phyloP scores from a whole-genome alignment of 352 stramenopile species.

The Phytophthora agathidicida region DNA sequence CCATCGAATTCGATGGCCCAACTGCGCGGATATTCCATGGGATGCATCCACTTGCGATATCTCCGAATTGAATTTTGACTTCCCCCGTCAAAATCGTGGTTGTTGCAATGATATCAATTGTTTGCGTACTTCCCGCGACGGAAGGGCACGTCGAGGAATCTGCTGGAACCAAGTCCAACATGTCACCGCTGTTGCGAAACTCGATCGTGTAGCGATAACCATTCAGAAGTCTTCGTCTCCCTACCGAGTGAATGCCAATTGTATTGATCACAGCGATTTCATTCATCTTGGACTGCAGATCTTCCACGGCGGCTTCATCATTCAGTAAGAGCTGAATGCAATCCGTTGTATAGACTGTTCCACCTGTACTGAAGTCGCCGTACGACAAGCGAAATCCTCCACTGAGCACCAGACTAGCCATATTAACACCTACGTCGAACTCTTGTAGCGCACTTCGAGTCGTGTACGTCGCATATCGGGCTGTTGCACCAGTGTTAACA shows the following conservation, averaged over 20 bases:
- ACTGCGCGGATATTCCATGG: slow-evolving; percentile 49
- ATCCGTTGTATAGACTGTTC: slow-evolving; percentile 42
- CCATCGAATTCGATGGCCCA: slow-evolving; percentile 40
- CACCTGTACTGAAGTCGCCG: slow-evolving; percentile 50
- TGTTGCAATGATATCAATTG: slow-evolving; percentile 61
- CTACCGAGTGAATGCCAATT: slow-evolving; percentile 52
- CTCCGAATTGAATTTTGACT: slow-evolving; percentile 45
- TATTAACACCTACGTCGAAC: slow-evolving; percentile 67
- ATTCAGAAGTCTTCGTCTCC: slow-evolving; percentile 29
- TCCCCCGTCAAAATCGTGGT: slow-evolving; percentile 52
- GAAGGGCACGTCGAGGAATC: slow-evolving; percentile 39
- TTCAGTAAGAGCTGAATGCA: slow-evolving; percentile 56
- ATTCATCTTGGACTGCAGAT: slow-evolving; percentile 44
- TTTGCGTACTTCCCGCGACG: slow-evolving; percentile 56
- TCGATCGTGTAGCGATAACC: slow-evolving; percentile 60
- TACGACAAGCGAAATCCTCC: slow-evolving; percentile 64
- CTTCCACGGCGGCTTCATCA: slow-evolving; percentile 50
- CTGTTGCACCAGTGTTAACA: slow-evolving; percentile 44
- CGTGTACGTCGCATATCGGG: slow-evolving; percentile 46
- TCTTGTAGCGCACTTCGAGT: slow-evolving; percentile 48
- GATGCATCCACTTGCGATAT: slow-evolving; percentile 47
- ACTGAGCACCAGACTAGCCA: slow-evolving; percentile 45
- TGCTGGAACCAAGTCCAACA: slow-evolving; percentile 57
- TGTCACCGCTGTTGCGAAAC: slow-evolving; percentile 57
- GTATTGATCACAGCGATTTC: slow-evolving; percentile 55